These are phyloP conservation scores for Articulospora tetracladia DNA, from an alignment of 495 filamentous ascomycete genomes.

Conservation along the genomic window DNA sequence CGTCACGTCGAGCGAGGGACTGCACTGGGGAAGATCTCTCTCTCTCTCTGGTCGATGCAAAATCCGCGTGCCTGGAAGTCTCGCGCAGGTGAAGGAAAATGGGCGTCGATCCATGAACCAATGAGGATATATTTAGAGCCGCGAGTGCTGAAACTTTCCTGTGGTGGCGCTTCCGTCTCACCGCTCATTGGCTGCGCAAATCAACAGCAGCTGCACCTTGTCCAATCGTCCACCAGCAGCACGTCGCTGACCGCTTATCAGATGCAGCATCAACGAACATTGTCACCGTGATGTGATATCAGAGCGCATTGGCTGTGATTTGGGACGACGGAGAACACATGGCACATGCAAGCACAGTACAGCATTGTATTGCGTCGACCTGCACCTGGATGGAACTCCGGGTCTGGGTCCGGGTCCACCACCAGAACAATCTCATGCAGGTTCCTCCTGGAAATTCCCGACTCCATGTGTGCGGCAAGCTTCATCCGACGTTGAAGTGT, in stretches of 20 bases:
- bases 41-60: no score
- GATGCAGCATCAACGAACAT: background rate
- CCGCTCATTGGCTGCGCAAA: background rate
- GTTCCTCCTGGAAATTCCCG: background rate
- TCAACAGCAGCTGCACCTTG: background rate
- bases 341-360: no score
- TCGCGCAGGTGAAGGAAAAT: background rate
- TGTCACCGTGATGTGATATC: background rate
- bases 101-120: background rate
- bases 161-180: background rate
- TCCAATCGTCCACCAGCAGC: background rate
- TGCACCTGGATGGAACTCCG: no score
- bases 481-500: background rate
- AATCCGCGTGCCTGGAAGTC: background rate
- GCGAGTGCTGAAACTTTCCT: background rate
- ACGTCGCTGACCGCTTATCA: background rate
- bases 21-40: no score
- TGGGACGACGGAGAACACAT: no score
- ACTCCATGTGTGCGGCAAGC: background rate
- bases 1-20: no score
- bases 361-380: no score
- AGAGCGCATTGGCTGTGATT: background rate
- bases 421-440: background rate
- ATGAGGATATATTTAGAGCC: conserved; percentile 8
- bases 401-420: no score